A percentile compares a stretch with the other conserved stretches of the same genome.
phyloP scores from a whole-genome alignment of 2,329 filamentous ascomycete species.

The Colletotrichum chrysophilum region DNA sequence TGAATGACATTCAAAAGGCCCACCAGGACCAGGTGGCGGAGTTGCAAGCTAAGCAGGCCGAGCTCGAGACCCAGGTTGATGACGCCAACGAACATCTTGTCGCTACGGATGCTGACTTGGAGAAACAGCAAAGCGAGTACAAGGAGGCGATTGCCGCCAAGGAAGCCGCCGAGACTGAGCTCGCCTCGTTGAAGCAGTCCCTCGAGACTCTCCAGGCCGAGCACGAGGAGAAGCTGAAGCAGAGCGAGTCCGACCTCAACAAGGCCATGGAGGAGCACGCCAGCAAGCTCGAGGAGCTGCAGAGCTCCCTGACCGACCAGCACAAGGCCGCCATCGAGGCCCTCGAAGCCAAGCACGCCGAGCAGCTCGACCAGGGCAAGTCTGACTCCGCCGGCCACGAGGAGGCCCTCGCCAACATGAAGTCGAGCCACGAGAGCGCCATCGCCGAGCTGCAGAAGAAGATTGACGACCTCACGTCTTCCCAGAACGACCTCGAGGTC shows the following conservation, averaged over 20 bases:
- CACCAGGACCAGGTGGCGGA: conserved; percentile 52
- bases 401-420: conserved; percentile 54
- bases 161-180: conserved; percentile 52
- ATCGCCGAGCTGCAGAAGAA: conserved; percentile 58
- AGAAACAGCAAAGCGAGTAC: conserved; percentile 54
- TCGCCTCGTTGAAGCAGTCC: conserved; percentile 53
- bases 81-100: conserved; percentile 57
- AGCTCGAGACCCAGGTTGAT: conserved; percentile 51
- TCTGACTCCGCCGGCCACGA: conserved; percentile 51
- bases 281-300: conserved; percentile 55
- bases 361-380: conserved; percentile 53
- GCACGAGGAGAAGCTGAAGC: conserved; percentile 40
- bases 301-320: conserved; percentile 53
- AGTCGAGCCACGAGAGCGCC: conserved; percentile 52
- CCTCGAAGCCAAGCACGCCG: conserved; percentile 58
- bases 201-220: conserved; percentile 52
- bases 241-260: conserved; percentile 39
- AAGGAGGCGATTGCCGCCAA: conserved; percentile 53
- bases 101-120: conserved; percentile 55
- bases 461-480: conserved; percentile 56
- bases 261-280: conserved; percentile 53
- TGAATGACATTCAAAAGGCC: conserved; percentile 17
- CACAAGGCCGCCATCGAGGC: conserved; percentile 54
- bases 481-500: conserved; percentile 49
- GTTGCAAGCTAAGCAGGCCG: conserved; percentile 54